phyloP scores from a whole-genome alignment of 139 green algal genomes.

The Chlamydomonas sp. region DNA sequence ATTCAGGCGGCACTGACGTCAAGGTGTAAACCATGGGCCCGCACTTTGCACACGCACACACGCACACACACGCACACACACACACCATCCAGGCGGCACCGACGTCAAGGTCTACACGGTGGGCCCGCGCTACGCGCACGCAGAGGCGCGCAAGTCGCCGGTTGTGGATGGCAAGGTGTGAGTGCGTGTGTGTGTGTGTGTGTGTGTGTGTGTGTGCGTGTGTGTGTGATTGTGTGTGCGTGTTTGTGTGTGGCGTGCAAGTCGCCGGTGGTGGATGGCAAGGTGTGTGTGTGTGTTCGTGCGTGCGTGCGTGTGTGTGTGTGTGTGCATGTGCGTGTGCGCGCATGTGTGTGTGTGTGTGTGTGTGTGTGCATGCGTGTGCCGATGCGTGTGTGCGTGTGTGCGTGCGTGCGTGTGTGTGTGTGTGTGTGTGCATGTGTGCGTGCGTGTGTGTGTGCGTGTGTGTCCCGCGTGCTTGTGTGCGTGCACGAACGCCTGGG shows the following conservation, averaged over 20 bases:
- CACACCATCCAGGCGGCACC: slow-evolving; percentile 72
- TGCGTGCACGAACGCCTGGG: too few relatives aligned
- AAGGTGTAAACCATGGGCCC: slow-evolving; percentile 79
- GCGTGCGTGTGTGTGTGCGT: too few relatives aligned
- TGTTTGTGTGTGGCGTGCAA: slow-evolving; percentile 87
- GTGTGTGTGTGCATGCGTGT: too few relatives aligned
- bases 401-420: too few relatives aligned
- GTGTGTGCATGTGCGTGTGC: too few relatives aligned
- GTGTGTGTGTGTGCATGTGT: too few relatives aligned
- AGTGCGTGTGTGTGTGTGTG: slow-evolving; percentile 46
- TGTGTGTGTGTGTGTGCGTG: slow-evolving; percentile 29
- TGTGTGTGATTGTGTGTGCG: too few relatives aligned
- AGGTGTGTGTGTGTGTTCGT: slow-evolving; percentile 63
- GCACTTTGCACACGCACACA: too few relatives aligned
- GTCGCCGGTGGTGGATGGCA: slow-evolving; percentile 91
- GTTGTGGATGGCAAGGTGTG: slow-evolving; percentile 95
- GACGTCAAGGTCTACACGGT: slow-evolving; percentile 93
- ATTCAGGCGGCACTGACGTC: slow-evolving; percentile 88
- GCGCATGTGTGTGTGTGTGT: too few relatives aligned
- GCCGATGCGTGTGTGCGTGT: too few relatives aligned
- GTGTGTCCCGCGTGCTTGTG: too few relatives aligned
- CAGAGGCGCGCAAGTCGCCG: slow-evolving; percentile 93
- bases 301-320: slow-evolving; percentile 29
- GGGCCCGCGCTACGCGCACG: slow-evolving; percentile 88
- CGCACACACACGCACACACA: too few relatives aligned